These are phyloP conservation scores for Aspergillus incahuasiensis DNA, from an alignment of 495 filamentous ascomycete species.

Conservation along the genomic window DNA sequence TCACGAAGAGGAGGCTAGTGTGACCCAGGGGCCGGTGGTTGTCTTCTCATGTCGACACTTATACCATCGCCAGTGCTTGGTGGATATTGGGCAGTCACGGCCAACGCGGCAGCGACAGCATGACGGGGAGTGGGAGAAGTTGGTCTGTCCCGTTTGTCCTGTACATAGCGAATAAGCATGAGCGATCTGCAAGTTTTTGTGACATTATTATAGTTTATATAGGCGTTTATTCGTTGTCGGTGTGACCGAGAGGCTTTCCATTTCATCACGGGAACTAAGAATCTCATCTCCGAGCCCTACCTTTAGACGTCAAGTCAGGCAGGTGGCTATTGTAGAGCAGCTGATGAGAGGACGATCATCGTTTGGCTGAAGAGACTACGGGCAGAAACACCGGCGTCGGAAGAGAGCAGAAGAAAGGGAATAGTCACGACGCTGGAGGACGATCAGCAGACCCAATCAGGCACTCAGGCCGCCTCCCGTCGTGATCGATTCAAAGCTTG, in stretches of 20 bases:
- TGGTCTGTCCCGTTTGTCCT: conserved; percentile 25
- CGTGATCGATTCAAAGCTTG: conserved; percentile 6
- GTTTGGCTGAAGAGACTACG: background rate
- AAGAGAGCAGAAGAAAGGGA: background rate
- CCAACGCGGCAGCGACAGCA: conserved; percentile 20
- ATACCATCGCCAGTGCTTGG: conserved; percentile 47
- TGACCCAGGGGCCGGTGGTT: conserved; percentile 33
- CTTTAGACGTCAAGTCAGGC: background rate
- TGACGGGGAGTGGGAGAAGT: conserved; percentile 14
- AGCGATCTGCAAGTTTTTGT: conserved; percentile 31
- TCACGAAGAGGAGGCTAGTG: conserved; percentile 16
- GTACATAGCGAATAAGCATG: conserved; percentile 33
- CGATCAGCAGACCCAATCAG: conserved; percentile 11
- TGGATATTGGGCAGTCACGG: conserved; percentile 24
- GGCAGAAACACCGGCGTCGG: background rate
- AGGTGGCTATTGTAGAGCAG: background rate
- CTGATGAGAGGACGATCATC: background rate
- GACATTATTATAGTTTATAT: conserved; percentile 3
- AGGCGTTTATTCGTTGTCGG: background rate
- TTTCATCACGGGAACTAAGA: background rate
- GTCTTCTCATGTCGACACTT: conserved; percentile 54
- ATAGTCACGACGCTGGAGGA: background rate
- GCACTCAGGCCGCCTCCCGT: conserved; percentile 3
- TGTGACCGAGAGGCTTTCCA: background rate
- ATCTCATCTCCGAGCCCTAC: background rate